Percentiles rank a stretch among this genome's conserved stretches.
phyloP scores from a whole-genome alignment of 1,284 basidiomycete species.

The Pseudozyma thailandica region DNA sequence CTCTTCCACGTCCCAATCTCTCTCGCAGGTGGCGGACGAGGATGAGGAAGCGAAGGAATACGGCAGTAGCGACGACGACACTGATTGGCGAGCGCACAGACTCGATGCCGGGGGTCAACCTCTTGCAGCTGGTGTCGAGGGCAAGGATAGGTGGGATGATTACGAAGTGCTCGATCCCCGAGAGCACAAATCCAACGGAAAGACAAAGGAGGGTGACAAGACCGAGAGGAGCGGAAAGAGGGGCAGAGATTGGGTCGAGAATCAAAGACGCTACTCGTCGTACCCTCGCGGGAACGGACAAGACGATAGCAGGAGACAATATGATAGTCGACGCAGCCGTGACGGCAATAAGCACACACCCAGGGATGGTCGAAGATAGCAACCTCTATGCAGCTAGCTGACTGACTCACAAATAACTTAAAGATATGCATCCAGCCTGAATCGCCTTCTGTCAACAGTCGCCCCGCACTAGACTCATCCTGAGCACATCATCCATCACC shows the following conservation, averaged over 20 bases:
- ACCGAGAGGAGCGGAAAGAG: conserved; percentile 19
- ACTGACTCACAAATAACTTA: too few species aligned
- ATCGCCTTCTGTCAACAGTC: too few species aligned
- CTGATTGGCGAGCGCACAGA: conserved; percentile 29
- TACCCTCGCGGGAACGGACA: too few species aligned
- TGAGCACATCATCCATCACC: too few species aligned
- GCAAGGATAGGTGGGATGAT: conserved; percentile 40
- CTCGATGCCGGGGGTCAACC: conserved; percentile 52
- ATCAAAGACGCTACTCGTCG: conserved; percentile 8
- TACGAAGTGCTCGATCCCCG: conserved; percentile 57
- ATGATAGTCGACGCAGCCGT: too few species aligned
- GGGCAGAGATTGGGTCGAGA: conserved; percentile 51
- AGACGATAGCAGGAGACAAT: too few species aligned
- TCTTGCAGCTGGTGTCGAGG: conserved; percentile 1
- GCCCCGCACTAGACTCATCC: too few species aligned
- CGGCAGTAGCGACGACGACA: conserved; percentile 58
- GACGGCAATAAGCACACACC: too few species aligned
- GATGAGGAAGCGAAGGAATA: conserved; percentile 54
- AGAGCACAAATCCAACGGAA: conserved; percentile 3
- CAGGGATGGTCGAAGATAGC: too few species aligned
- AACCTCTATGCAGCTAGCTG: too few species aligned
- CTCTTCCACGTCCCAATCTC: neutral
- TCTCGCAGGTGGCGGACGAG: conserved; percentile 18
- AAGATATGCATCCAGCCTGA: too few species aligned
- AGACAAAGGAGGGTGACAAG: neutral